Evolutionary conservation across 345 rosid species (phyloP).

Genomic region (Cardamine occulta): DNA sequence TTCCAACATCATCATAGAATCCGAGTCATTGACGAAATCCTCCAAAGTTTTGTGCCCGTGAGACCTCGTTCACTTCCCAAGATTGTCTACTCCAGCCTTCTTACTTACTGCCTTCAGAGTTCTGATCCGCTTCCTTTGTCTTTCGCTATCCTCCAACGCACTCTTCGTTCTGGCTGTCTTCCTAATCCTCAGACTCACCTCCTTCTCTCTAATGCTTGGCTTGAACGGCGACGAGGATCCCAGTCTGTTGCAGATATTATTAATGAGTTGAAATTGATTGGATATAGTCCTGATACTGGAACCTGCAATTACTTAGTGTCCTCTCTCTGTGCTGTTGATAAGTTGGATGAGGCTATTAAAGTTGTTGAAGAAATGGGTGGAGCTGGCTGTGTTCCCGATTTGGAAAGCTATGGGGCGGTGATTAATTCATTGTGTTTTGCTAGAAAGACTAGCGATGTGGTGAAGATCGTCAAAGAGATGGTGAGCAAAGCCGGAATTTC

Average conservation of each 20-base stretch:
- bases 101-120: constrained; percentile 65
- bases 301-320: constrained; percentile 67
- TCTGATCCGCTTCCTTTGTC: constrained; percentile 64
- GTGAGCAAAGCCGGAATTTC: constrained; percentile 62
- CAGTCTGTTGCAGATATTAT: constrained; percentile 51
- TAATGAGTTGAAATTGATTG: constrained; percentile 61
- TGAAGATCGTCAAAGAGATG: constrained; percentile 72
- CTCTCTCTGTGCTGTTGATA: constrained; percentile 75
- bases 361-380: constrained; percentile 63
- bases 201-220: constrained; percentile 72
- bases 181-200: constrained; percentile 66
- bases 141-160: constrained; percentile 68
- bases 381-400: constrained; percentile 73
- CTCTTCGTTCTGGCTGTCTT: constrained; percentile 74
- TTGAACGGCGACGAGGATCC: constrained; percentile 42
- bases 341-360: constrained; percentile 62
- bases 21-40: constrained; percentile 61
- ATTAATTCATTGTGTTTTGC: constrained; percentile 57
- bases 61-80: constrained; percentile 64
- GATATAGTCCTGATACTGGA: constrained; percentile 69
- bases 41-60: constrained; percentile 60
- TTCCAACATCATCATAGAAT: constrained; percentile 50
- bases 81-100: constrained; percentile 62
- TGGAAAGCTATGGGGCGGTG: constrained; percentile 63
- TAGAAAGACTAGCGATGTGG: constrained; percentile 60